Evolutionary conservation across 2,329 filamentous ascomycete species (phyloP).

Genomic region (Ceratocystis colombiana): DNA sequence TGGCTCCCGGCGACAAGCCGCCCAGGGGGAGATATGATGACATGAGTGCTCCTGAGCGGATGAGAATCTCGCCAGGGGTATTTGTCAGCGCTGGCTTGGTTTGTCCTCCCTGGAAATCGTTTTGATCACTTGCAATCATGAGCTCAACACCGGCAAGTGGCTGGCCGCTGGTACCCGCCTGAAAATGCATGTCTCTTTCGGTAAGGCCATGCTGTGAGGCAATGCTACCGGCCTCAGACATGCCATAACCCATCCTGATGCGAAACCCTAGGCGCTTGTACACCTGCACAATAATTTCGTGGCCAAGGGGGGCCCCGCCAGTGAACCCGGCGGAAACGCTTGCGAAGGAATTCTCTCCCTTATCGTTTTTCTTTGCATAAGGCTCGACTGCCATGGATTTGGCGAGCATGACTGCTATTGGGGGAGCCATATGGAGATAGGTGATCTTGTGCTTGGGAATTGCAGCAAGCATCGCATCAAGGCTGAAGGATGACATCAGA

Average conservation of each 20-base stretch:
- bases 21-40: constrained; percentile 57
- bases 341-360: constrained; percentile 45
- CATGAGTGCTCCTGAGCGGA: constrained; percentile 55
- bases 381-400: constrained; percentile 59
- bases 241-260: constrained; percentile 56
- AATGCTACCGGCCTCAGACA: constrained; percentile 62
- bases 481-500: constrained; percentile 61
- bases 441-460: constrained; percentile 55
- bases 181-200: constrained; percentile 38
- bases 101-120: constrained; percentile 29
- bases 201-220: constrained; percentile 48
- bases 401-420: constrained; percentile 57
- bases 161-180: constrained; percentile 51
- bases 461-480: constrained; percentile 51
- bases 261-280: constrained; percentile 48
- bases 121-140: constrained; percentile 47
- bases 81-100: constrained; percentile 32
- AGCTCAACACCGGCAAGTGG: constrained; percentile 60
- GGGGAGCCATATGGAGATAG: constrained; percentile 55
- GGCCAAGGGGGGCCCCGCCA: constrained; percentile 55
- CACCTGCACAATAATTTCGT: constrained; percentile 47
- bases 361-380: constrained; percentile 39
- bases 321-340: constrained; percentile 44
- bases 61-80: constrained; percentile 53
- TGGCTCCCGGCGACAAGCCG: constrained; percentile 29